phyloP scores from a whole-genome alignment of 2,329 filamentous ascomycete genomes.

The Geosmithia morbida region DNA sequence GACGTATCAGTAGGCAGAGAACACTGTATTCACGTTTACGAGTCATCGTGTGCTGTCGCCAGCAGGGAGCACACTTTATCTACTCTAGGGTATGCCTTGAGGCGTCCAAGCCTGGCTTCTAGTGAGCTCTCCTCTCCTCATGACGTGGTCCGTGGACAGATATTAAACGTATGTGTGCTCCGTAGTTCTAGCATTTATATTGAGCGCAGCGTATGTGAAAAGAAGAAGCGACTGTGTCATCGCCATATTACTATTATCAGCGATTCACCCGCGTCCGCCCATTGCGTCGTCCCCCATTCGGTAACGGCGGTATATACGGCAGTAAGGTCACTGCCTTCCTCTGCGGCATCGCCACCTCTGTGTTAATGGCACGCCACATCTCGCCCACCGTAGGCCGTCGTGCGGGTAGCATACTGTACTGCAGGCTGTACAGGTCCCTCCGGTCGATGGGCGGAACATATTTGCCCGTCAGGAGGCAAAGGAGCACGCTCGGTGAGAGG shows the following conservation, averaged over 20 bases:
- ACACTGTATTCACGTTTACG: too few species aligned
- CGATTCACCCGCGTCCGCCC: background rate
- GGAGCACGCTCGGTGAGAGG: slow-evolving; percentile 71
- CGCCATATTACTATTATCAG: slow-evolving; percentile 1
- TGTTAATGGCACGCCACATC: slow-evolving; percentile 58
- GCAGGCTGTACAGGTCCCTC: slow-evolving; percentile 86
- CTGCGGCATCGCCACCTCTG: background rate
- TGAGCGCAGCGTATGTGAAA: background rate
- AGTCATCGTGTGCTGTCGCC: too few species aligned
- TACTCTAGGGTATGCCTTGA: too few species aligned
- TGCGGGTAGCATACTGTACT: slow-evolving; percentile 94
- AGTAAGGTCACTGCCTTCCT: background rate
- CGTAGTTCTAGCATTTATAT: too few species aligned
- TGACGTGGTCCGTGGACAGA: too few species aligned
- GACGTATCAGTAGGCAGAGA: too few species aligned
- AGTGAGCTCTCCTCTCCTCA: too few species aligned
- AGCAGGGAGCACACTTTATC: too few species aligned
- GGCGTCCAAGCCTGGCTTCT: too few species aligned
- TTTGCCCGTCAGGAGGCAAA: slow-evolving; percentile 76
- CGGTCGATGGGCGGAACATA: slow-evolving; percentile 93
- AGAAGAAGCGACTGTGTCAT: slow-evolving; percentile 8
- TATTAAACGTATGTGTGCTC: too few species aligned
- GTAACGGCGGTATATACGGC: slow-evolving; percentile 3
- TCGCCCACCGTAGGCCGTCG: slow-evolving; percentile 66
- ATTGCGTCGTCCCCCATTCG: slow-evolving; percentile 1